Conservation (phyloP, 495 filamentous ascomycete genomes). For the Hamigera avellanea region DNA sequence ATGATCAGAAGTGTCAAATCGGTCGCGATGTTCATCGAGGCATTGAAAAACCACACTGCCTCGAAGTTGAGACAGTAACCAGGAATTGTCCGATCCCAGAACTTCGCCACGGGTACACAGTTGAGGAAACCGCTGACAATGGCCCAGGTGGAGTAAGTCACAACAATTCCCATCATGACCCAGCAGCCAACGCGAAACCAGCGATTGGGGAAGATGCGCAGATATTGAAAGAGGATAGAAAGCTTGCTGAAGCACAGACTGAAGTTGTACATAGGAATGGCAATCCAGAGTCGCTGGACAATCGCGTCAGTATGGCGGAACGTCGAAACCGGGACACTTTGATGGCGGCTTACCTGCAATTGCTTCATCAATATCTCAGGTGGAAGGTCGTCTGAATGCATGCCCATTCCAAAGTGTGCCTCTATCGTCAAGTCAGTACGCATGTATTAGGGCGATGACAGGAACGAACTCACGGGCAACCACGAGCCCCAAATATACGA, state of each 20-base stretch:
- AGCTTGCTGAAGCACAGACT: conserved; percentile 30
- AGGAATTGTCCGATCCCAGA: conserved; percentile 38
- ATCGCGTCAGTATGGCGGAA: not conserved
- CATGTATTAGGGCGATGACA: not conserved
- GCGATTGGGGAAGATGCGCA: conserved; percentile 30
- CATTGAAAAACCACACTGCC: conserved; percentile 39
- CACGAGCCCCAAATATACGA: conserved; percentile 23
- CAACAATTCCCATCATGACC: conserved; percentile 23
- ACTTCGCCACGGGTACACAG: conserved; percentile 41
- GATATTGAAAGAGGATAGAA: conserved; percentile 38
- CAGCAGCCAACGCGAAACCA: conserved; percentile 23
- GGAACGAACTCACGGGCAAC: conserved; percentile 17
- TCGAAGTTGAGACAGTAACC: conserved; percentile 41
- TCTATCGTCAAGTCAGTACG: conserved; percentile 9
- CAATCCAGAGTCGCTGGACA: conserved; percentile 22
- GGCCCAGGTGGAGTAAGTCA: conserved; percentile 24
- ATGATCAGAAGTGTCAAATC: conserved; percentile 44
- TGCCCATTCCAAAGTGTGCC: conserved; percentile 21
- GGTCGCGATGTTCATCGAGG: conserved; percentile 40
- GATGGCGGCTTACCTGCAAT: conserved; percentile 15
- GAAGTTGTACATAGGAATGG: conserved; percentile 32
- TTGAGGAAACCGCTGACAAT: conserved; percentile 35
- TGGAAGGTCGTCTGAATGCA: conserved; percentile 11
- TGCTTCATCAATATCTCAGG: conserved; percentile 13
- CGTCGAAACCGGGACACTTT: not conserved